Base-by-base conservation (phyloP, 2,329 filamentous ascomycete species). In the Diaporthe sp. region DNA sequence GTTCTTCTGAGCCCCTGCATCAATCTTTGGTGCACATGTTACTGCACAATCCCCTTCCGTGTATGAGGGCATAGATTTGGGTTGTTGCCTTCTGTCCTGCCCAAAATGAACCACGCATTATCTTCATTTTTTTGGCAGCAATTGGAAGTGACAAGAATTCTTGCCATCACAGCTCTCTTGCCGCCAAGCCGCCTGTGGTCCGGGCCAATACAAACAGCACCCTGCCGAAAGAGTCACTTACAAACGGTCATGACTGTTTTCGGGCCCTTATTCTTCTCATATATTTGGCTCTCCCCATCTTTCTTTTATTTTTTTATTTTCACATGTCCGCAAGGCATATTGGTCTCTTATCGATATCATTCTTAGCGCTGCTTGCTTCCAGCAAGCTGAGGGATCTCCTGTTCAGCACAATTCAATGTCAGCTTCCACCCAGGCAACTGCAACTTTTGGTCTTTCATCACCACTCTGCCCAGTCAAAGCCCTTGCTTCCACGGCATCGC, bases 151-250 rank as follows among this genome's bases (percentile, higher is more conserved):
- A 22, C 62, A 39, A 34, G 9, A 17, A 25, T 12, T 19, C 2
- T 49, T 9, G 17, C 5, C 61, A 34, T 49, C 3, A 39, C 8
- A 22, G 15, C 22, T 49, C 17, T 65, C 39, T 37, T 28, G 46
- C 65, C 4, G 34, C 46, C 34, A 53, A 53, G 65, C 65, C 46
- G 53, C 12, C 13, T 49, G 59, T 46, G 42, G 9, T 49, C 25
- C 28, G 15, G 46, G 39, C 25, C 15, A 31, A 8, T 31, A 15
- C 61, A 65, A 65, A 34, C 42, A n/a, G 42, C 31, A 39, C 49
- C 62, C 9, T 53, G n/a, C 65, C 46, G 65, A 22, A 25, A 68
- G 46, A 68, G 46, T 68, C 65, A 68, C 61, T 65, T 39, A 55
- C 49, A 42, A 53, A 28, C 46, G 5, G n/a, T 19, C 34, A 28